A percentile compares a stretch with the other conserved stretches of the same genome.
phyloP scores from a whole-genome alignment of 768 basidiomycete genomes.

The Termitomyces sp. region DNA sequence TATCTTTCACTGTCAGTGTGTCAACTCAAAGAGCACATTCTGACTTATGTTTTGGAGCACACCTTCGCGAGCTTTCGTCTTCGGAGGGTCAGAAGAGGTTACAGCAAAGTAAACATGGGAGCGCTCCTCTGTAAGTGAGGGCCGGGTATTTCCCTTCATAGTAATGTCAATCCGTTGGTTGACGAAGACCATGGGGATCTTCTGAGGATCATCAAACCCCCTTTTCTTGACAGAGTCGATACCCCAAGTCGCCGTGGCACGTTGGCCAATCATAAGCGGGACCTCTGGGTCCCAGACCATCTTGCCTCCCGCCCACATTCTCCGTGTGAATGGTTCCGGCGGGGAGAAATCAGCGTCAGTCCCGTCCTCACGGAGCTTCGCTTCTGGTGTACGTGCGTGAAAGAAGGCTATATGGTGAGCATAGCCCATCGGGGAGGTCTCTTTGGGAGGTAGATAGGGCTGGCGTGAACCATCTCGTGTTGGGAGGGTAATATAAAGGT shows the following conservation, averaged over 20 bases:
- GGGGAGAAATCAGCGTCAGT: conserved; percentile 72
- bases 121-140: conserved; percentile 59
- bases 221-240: conserved; percentile 57
- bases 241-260: conserved; percentile 42
- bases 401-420: conserved; percentile 78
- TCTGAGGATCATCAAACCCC: conserved; percentile 47
- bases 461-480: conserved; percentile 58
- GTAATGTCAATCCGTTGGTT: conserved; percentile 57
- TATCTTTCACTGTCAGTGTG: conserved; percentile 38
- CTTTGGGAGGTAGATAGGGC: conserved; percentile 37
- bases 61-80: conserved; percentile 41
- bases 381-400: conserved; percentile 59
- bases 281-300: conserved; percentile 54
- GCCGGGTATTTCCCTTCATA: conserved; percentile 36
- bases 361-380: conserved; percentile 57
- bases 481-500: conserved; percentile 68
- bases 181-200: conserved; percentile 71
- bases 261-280: conserved; percentile 51
- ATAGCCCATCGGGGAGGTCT: conserved; percentile 41
- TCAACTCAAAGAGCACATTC: background rate
- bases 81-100: conserved; percentile 20
- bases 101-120: conserved; percentile 60
- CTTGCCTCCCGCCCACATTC: conserved; percentile 82
- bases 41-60: conserved; percentile 1
- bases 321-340: conserved; percentile 64